Evolutionary conservation across 2,329 filamentous ascomycete genomes (phyloP), one percentile per base, ranked within the genome.

Genomic region (Alternaria triticina): DNA sequence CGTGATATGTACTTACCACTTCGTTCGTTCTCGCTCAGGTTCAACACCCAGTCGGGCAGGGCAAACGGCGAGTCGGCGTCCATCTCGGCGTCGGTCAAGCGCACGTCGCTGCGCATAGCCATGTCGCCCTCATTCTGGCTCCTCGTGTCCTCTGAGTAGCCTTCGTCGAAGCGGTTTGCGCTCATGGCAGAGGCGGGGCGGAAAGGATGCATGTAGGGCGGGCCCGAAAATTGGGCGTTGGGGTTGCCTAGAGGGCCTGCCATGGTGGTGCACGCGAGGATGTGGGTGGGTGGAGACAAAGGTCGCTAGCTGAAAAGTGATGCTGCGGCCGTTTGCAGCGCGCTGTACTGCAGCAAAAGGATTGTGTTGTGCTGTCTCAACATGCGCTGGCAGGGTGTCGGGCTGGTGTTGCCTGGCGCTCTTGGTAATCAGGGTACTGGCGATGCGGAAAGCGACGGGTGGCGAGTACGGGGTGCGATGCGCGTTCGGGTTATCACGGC

Each of bases 101-200:
- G 68, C 44, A 70, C 68, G 62, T 81, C 81, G 23, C 73, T 71
- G 58, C 78, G 71, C 77, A 80, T 77, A 45, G 78, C 70, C 70
- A 76, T 74, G 54, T 84, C 82, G 68, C 78, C 79, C 36, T 78
- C 82, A 61, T 74, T 78, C 67, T 83, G 81, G 67, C 83, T 88
- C 64, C 83, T 80, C 3, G 86, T 87, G 52, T 94, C 92, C 77
- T 96, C 92, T 6, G 92, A 94, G 79, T 96, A 96, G 73, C 93
- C 93, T 82, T 96, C 93, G 82, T 96, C 93, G 62, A 93, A 86
- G 54, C 74, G 70, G 68, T 73, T 80, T 54, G 74, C 67, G 61
- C 73, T 77, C 74, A 79, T 80, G n/a, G 75, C 69, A 55, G 77
- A 75, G 9, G 73, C 69, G 50, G 77, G 73, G 40, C 77, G 74